Percentiles rank a stretch among this genome's conserved stretches.
Evolutionary conservation across 257 asterid species (phyloP).

Genomic region (Rehmannia glutinosa): DNA sequence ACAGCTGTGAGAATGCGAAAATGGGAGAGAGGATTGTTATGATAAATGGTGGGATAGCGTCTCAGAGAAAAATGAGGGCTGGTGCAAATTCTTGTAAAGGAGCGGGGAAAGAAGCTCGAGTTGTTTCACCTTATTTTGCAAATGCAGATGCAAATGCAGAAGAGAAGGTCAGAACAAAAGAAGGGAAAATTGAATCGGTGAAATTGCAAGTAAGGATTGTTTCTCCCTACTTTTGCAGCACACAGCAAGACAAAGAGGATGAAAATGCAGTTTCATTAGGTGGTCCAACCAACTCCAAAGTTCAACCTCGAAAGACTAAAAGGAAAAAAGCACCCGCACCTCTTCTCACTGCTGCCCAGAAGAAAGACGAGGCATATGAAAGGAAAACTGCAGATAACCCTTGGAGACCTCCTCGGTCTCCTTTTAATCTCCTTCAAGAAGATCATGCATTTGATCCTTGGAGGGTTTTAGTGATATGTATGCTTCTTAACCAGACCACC

Average conservation of each 20-base stretch:
- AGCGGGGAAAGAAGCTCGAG: constrained; percentile 20
- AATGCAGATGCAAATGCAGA: constrained; percentile 12
- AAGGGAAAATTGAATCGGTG: constrained; percentile 6
- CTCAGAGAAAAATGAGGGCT: constrained; percentile 2
- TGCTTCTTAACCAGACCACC: constrained; percentile 75
- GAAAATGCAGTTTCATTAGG: constrained; percentile 4
- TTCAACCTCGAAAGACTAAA: constrained; percentile 15
- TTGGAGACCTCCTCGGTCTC: constrained; percentile 89
- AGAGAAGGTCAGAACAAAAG: constrained; percentile 6
- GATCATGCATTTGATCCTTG: constrained; percentile 88
- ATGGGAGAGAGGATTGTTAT: neutral
- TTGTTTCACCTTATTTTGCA: constrained; percentile 52
- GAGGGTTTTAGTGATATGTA: constrained; percentile 90
- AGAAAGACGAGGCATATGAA: constrained; percentile 57
- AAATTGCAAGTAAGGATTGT: constrained; percentile 15
- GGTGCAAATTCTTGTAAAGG: neutral
- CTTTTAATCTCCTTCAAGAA: constrained; percentile 73
- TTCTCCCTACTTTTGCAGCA: constrained; percentile 31
- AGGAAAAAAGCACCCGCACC: neutral
- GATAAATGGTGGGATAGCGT: neutral
- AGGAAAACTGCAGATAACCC: constrained; percentile 50
- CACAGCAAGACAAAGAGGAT: constrained; percentile 16
- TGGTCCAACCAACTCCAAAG: constrained; percentile 14
- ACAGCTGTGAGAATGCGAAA: constrained; percentile 1
- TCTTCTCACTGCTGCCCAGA: constrained; percentile 54